Base-by-base conservation (phyloP, 106 monocot genomes). In the Dendrobium huoshanense region DNA sequence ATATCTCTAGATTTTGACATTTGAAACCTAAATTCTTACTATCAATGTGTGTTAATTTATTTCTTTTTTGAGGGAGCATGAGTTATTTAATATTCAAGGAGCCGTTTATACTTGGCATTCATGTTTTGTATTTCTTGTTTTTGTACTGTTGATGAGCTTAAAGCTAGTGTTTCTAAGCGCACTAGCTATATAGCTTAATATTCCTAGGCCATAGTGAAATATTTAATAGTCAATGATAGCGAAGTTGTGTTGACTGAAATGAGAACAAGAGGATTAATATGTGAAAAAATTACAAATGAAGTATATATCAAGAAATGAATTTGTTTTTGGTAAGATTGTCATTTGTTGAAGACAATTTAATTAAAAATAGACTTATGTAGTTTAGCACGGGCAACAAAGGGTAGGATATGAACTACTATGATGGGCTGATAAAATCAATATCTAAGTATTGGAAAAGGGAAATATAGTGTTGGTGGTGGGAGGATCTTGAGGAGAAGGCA, bases 1-100 rank as follows among this genome's bases (percentile, higher is more conserved):
- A 41, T 51, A 41, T n/a, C 10, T 76, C 49, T 74, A 37, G 43
- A 76, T 76, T 41, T 51, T 76, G 9, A 20, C 49, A 76, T 76
- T 47, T 76, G 47, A 76, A 74, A 74, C 70, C 9, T 70, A 70
- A 70, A 70, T 70, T 33, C 4, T 33, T 37, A 37, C 70, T 4
- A 70, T 37, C 37, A 22, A 65, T 61, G 20, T 61, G 61, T 61
- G 22, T 22, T 22, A 2, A 61, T 8, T 2, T 22, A 61, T 61
- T 61, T 2, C 37, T 15, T 70, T 33, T 51, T 37, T 70, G 9
- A 10, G 13, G 7, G 33, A 37, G 70, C 37, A 13, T 37, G 70
- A 31, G n/a, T 31, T 31, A 5, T 31, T 70, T 16, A 13, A 37
- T 44, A 22, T 74, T 42, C 0, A 74, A 43, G 20, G n/a, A n/a